Conservation (phyloP, 139 green algal species). For the Volvox reticuliferus region DNA sequence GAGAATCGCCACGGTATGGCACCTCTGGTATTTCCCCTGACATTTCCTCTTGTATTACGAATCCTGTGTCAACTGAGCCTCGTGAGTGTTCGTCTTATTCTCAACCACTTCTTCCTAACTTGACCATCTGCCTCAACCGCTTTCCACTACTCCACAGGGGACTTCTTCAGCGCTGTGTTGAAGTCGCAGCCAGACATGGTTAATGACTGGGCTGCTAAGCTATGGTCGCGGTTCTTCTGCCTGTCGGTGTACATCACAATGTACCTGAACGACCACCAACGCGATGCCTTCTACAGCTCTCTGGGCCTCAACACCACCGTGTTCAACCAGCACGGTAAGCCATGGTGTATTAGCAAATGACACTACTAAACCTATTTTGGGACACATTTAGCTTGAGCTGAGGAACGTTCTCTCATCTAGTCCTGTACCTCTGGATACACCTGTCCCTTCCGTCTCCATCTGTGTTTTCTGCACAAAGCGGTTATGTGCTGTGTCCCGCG, state of each 20-base stretch:
- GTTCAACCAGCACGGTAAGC: conserved; percentile 96
- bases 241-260: conserved; percentile 99
- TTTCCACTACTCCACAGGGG: conserved; percentile 16
- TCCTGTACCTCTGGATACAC: too few species aligned
- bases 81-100: not conserved
- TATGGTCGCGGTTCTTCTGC: conserved; percentile 99
- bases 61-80: too few species aligned
- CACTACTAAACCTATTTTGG: too few species aligned
- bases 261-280: conserved; percentile 99
- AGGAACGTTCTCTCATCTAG: too few species aligned
- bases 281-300: conserved; percentile 93
- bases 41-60: not conserved
- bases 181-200: conserved; percentile 66
- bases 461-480: too few species aligned
- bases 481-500: too few species aligned
- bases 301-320: conserved; percentile 95
- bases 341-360: too few species aligned
- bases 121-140: too few species aligned
- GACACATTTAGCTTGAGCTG: too few species aligned
- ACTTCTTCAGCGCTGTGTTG: conserved; percentile 75
- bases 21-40: not conserved
- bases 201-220: conserved; percentile 79
- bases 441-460: too few species aligned
- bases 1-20: conserved; percentile 78
- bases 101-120: not conserved